Evolutionary conservation across 768 basidiomycete genomes (phyloP).

Genomic region (Russula dissimulans): DNA sequence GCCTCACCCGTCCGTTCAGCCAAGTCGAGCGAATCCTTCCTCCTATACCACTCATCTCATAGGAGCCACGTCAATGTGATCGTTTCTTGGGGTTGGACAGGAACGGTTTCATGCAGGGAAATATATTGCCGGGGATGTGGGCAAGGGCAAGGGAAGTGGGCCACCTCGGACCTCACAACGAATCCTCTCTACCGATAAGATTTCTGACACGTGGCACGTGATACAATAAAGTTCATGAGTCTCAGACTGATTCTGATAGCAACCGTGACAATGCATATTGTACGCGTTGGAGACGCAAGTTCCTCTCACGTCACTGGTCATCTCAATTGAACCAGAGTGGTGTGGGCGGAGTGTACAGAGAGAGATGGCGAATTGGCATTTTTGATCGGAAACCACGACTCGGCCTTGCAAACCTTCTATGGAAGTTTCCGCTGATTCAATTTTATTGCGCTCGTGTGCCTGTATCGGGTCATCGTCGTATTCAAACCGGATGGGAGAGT

Average conservation of each 20-base stretch:
- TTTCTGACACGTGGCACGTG: background rate
- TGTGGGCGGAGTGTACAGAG: constrained; percentile 7
- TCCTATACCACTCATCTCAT: background rate
- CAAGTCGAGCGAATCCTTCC: background rate
- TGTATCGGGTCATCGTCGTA: background rate
- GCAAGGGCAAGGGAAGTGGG: background rate
- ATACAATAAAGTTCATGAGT: background rate
- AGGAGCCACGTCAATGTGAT: background rate
- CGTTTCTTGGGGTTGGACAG: background rate
- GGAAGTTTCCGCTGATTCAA: background rate
- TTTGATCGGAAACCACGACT: constrained; percentile 8
- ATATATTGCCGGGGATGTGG: background rate
- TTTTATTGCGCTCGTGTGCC: background rate
- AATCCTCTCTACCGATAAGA: background rate
- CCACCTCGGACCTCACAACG: background rate
- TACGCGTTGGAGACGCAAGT: background rate
- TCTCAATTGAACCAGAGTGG: constrained; percentile 11
- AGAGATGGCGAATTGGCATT: constrained; percentile 25
- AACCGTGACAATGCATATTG: background rate
- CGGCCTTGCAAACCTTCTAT: background rate
- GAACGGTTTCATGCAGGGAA: background rate
- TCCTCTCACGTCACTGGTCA: constrained; percentile 18
- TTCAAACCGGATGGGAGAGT: background rate
- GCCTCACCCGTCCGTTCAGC: background rate
- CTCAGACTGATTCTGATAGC: background rate